Conservation (phyloP, 1,284 basidiomycete genomes). For the Papiliotrema nemorosa region DNA sequence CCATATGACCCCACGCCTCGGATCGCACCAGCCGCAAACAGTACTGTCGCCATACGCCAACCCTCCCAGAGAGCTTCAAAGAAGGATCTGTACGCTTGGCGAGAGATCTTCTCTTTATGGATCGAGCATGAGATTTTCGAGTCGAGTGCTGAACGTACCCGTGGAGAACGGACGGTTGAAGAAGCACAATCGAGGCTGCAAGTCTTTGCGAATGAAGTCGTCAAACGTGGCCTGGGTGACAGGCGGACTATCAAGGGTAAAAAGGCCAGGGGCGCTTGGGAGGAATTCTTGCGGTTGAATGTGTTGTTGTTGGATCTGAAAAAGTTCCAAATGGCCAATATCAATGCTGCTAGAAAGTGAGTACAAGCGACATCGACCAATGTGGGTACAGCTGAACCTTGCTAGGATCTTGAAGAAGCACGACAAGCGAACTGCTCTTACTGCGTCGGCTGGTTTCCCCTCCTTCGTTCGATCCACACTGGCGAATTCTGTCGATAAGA, state of each 20-base stretch:
- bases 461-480: slow-evolving; percentile 46
- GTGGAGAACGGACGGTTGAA: slow-evolving; percentile 69
- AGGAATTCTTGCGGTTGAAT: slow-evolving; percentile 78
- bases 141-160: slow-evolving; percentile 63
- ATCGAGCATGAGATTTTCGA: slow-evolving; percentile 86
- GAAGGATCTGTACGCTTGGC: slow-evolving; percentile 82
- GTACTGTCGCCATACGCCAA: slow-evolving; percentile 50
- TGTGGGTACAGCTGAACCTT: no score
- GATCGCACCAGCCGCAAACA: background rate
- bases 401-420: slow-evolving; percentile 82
- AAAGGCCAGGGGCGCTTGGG: slow-evolving; percentile 64
- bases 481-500: slow-evolving; percentile 28
- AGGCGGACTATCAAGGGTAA: slow-evolving; percentile 60
- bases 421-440: slow-evolving; percentile 66
- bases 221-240: slow-evolving; percentile 60
- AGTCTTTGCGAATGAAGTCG: slow-evolving; percentile 66
- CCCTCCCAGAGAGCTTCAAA: slow-evolving; percentile 17
- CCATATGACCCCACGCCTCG: slow-evolving; percentile 19
- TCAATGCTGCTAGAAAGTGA: slow-evolving; percentile 76
- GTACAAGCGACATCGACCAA: slow-evolving; percentile 7
- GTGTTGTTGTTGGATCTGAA: slow-evolving; percentile 78
- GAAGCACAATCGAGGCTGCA: slow-evolving; percentile 71
- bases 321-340: slow-evolving; percentile 81
- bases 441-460: slow-evolving; percentile 51
- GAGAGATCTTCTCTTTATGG: slow-evolving; percentile 86